A percentile compares a stretch with the other conserved stretches of the same genome.
These are phyloP conservation scores for Pseudonitzschia delicatissima DNA, from an alignment of 108 stramenopile genomes.

Conservation along the genomic window DNA sequence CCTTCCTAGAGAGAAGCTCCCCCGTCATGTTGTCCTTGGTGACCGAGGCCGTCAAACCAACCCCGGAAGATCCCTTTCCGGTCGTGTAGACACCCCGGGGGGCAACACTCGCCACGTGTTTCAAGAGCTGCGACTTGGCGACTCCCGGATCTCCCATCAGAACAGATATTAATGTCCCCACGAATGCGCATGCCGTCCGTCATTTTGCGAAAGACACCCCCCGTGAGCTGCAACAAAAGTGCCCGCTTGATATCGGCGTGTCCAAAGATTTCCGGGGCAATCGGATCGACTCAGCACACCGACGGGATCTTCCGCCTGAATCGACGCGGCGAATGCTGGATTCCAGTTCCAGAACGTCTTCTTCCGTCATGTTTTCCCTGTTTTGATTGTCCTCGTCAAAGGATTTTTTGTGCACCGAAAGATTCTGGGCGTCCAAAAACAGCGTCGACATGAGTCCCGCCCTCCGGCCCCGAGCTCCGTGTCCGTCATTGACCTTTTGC, in stretches of 20 bases:
- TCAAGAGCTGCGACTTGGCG: conserved; percentile 98
- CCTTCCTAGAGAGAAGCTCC: conserved; percentile 98
- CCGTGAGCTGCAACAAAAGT: conserved; percentile 91
- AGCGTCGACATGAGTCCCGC: conserved; percentile 94
- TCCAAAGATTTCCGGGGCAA: conserved; percentile 99
- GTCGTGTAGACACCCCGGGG: conserved; percentile 99
- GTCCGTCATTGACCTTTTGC: conserved; percentile 57
- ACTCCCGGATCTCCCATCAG: conserved; percentile 99
- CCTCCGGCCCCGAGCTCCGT: conserved; percentile 83
- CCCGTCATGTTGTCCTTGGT: conserved; percentile 92
- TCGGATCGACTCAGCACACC: conserved; percentile 70
- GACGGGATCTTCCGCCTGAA: conserved; percentile 66
- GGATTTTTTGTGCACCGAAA: conserved; percentile 87
- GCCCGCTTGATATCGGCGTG: conserved; percentile 98
- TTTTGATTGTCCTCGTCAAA: conserved; percentile 61
- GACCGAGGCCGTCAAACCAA: conserved; percentile 97
- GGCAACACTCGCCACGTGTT: conserved; percentile 92
- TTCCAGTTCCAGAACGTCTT: conserved; percentile 52
- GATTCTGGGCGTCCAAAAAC: conserved; percentile 84
- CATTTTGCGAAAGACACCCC: conserved; percentile 89
- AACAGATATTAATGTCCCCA: conserved; percentile 96
- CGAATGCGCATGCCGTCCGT: conserved; percentile 97
- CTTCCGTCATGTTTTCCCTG: conserved; percentile 45
- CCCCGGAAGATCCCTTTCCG: conserved; percentile 96
- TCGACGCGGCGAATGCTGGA: conserved; percentile 58